Percentiles rank a stretch among this genome's conserved stretches.
phyloP scores from a whole-genome alignment of 1,284 basidiomycete species.

The Quambalaria eucalypti region DNA sequence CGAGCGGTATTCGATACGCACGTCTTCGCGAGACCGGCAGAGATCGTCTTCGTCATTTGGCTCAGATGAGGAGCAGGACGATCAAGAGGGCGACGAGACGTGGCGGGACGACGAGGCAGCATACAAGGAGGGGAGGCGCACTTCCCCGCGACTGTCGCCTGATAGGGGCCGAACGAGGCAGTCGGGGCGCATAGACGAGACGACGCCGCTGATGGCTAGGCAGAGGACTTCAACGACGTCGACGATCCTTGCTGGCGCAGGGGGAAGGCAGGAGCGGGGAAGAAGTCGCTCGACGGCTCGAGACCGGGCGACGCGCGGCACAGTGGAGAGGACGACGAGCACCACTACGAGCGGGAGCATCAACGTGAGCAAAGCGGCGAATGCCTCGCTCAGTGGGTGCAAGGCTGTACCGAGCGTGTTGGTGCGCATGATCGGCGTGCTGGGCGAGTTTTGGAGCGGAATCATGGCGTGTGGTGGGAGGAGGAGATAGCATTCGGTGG shows the following conservation, averaged over 20 bases:
- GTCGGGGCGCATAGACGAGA: background rate
- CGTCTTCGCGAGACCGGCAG: background rate
- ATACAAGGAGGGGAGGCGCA: background rate
- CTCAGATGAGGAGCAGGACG: background rate
- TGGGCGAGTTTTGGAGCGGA: too few relatives aligned
- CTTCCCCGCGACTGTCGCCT: background rate
- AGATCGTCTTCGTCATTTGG: background rate
- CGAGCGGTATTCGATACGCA: background rate
- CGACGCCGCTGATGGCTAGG: background rate
- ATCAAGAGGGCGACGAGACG: background rate
- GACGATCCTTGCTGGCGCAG: background rate
- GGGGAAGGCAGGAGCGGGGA: background rate
- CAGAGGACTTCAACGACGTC: background rate
- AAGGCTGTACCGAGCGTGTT: too few relatives aligned
- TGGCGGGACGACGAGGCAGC: background rate
- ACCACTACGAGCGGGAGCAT: background rate
- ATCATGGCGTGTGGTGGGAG: too few relatives aligned
- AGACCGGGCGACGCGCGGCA: background rate
- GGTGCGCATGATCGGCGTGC: too few relatives aligned
- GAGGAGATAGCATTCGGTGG: too few relatives aligned
- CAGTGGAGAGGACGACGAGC: background rate
- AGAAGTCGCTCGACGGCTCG: background rate
- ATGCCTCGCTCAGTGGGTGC: too few relatives aligned
- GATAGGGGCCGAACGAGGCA: background rate
- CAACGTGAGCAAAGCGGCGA: background rate